Conservation (phyloP, 768 basidiomycete species). For the Roridomyces roridus region DNA sequence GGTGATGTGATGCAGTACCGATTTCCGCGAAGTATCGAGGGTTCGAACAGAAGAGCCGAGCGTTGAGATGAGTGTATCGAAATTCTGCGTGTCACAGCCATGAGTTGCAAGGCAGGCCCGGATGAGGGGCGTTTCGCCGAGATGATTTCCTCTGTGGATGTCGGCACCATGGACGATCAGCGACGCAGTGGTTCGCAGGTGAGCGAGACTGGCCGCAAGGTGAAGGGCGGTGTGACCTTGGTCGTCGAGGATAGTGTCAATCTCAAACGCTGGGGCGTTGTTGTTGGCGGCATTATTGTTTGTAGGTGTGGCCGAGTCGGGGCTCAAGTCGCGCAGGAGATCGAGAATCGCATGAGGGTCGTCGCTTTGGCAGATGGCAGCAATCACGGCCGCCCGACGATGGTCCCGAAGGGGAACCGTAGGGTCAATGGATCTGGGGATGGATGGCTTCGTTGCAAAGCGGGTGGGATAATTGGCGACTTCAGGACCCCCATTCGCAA, state of each 20-base stretch:
- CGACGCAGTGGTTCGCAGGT: constrained; percentile 68
- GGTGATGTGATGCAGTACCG: constrained; percentile 90
- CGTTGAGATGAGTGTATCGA: constrained; percentile 65
- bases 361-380: constrained; percentile 72
- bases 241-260: constrained; percentile 91
- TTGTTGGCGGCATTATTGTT: constrained; percentile 30
- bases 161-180: constrained; percentile 85
- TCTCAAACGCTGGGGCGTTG: constrained; percentile 49
- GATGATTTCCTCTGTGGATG: constrained; percentile 87
- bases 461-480: constrained; percentile 56
- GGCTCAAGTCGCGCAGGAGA: constrained; percentile 67
- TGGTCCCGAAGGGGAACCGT: constrained; percentile 57
- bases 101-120: constrained; percentile 91
- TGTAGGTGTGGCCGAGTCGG: constrained; percentile 38
- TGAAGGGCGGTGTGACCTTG: constrained; percentile 95
- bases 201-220: constrained; percentile 86
- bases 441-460: constrained; percentile 70
- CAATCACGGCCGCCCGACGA: constrained; percentile 66
- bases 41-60: constrained; percentile 84
- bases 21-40: constrained; percentile 84
- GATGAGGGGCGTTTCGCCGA: constrained; percentile 94
- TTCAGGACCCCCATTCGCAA: constrained; percentile 45
- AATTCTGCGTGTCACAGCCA: constrained; percentile 79
- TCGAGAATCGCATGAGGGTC: constrained; percentile 69
- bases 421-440: constrained; percentile 59